Percentiles rank a stretch among this genome's conserved stretches.
These are phyloP conservation scores for Flammula alnicola DNA, from an alignment of 1,284 basidiomycete species.

Conservation along the genomic window DNA sequence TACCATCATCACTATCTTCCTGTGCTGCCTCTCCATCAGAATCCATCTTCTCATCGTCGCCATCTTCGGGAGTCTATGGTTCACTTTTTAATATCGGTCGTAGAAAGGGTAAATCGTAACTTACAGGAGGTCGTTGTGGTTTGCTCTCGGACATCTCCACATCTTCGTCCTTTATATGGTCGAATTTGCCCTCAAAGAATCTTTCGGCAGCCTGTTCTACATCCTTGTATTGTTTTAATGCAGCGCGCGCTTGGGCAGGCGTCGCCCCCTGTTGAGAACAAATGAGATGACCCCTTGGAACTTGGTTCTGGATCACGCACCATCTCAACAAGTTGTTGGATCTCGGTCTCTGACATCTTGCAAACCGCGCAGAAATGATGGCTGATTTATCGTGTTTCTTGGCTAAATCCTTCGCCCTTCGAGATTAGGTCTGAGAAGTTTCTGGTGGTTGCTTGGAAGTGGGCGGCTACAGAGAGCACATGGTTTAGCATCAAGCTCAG, in stretches of 20 bases:
- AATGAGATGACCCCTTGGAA: background rate
- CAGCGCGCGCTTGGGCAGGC: conserved; percentile 74
- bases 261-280: conserved; percentile 69
- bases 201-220: conserved; percentile 89
- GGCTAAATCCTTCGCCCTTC: too few relatives aligned
- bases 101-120: background rate
- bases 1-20: conserved; percentile 56
- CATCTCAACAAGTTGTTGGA: conserved; percentile 56
- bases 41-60: conserved; percentile 42
- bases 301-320: conserved; percentile 34
- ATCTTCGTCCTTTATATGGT: conserved; percentile 68
- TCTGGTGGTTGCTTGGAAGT: too few relatives aligned
- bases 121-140: conserved; percentile 13
- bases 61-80: conserved; percentile 58
- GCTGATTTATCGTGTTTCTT: too few relatives aligned
- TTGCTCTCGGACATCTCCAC: conserved; percentile 38
- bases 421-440: too few relatives aligned
- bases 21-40: conserved; percentile 48
- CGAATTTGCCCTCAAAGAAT: conserved; percentile 83
- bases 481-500: too few relatives aligned
- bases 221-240: conserved; percentile 78
- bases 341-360: conserved; percentile 28
- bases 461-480: too few relatives aligned
- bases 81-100: conserved; percentile 10
- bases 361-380: too few relatives aligned